Percentiles rank a stretch among this genome's conserved stretches.
phyloP scores from a whole-genome alignment of 805 yeast genomes.

The Ogataea paraovalis region DNA sequence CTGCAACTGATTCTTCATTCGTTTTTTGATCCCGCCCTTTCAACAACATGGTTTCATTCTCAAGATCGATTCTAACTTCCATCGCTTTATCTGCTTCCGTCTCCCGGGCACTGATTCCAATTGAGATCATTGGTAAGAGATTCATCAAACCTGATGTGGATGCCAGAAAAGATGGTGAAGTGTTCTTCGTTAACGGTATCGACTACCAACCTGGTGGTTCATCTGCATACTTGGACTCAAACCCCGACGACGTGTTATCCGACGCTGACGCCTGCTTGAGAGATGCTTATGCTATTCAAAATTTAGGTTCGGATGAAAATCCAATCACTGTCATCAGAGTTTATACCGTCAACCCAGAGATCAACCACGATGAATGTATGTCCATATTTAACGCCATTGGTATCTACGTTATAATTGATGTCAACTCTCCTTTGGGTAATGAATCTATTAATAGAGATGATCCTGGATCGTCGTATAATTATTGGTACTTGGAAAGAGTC shows the following conservation, averaged over 20 bases:
- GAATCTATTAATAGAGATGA: constrained; percentile 71
- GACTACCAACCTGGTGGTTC: constrained; percentile 96
- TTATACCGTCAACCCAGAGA: constrained; percentile 76
- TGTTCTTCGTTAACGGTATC: constrained; percentile 79
- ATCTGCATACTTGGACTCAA: constrained; percentile 43
- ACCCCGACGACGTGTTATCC: constrained; percentile 59
- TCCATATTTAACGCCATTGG: constrained; percentile 86
- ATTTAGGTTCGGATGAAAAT: constrained; percentile 47
- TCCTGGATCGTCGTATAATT: constrained; percentile 67
- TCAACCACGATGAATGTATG: constrained; percentile 90
- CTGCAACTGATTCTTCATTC: constrained; percentile 6
- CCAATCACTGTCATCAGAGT: constrained; percentile 75
- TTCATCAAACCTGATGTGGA: constrained; percentile 50
- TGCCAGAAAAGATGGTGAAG: constrained; percentile 40
- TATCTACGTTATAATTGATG: constrained; percentile 81
- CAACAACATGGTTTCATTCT: constrained; percentile 8
- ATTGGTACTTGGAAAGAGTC: constrained; percentile 67
- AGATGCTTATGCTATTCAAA: constrained; percentile 74
- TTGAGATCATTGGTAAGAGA: constrained; percentile 50
- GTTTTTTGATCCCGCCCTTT: constrained; percentile 1
- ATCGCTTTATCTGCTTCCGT: constrained; percentile 7
- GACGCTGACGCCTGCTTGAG: constrained; percentile 69
- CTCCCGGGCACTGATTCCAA: constrained; percentile 49
- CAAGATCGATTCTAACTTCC: constrained; percentile 7
- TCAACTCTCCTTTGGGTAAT: constrained; percentile 65